A percentile compares a stretch with the other conserved stretches of the same genome.
These are phyloP conservation scores for Neopestalotiopsis sp. DNA, from an alignment of 2,329 filamentous ascomycete species.

Conservation along the genomic window DNA sequence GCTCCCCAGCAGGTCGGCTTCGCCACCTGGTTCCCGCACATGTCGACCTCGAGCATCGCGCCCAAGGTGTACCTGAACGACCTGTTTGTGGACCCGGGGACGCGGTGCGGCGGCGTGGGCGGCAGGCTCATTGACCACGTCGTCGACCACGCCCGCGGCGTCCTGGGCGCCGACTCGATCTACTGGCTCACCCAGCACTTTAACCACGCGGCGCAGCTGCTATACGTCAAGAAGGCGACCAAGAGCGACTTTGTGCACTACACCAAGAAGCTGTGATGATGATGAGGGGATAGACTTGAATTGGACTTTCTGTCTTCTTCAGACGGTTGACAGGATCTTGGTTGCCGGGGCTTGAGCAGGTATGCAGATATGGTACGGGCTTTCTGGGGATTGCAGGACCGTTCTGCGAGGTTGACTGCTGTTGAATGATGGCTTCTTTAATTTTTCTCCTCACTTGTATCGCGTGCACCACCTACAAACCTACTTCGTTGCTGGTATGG, in stretches of 20 bases:
- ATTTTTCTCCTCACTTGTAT: too few species aligned
- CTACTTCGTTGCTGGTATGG: not conserved
- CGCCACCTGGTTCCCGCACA: constrained; percentile 13
- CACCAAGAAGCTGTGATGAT: not conserved
- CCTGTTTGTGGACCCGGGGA: constrained; percentile 6
- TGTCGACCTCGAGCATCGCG: constrained; percentile 4
- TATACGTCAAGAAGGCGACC: constrained; percentile 10
- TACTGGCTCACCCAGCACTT: constrained; percentile 14
- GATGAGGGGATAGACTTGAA: too few species aligned
- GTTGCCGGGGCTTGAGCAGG: too few species aligned
- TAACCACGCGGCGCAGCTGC: constrained; percentile 10
- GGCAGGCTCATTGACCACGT: constrained; percentile 10
- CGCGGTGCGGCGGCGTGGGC: constrained; percentile 1
- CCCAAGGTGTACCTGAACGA: constrained; percentile 2
- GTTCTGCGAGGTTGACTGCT: too few species aligned
- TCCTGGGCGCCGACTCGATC: not conserved
- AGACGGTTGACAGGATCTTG: too few species aligned
- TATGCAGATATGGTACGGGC: too few species aligned
- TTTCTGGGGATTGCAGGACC: too few species aligned
- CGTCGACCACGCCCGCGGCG: not conserved
- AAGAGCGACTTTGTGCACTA: constrained; percentile 13
- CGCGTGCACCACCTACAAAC: too few species aligned
- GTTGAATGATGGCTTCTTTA: too few species aligned
- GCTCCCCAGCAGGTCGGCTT: not conserved
- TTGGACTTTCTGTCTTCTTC: too few species aligned